Evolutionary conservation across 352 stramenopile species (phyloP).

Genomic region (Globisporangium cystogenes): DNA sequence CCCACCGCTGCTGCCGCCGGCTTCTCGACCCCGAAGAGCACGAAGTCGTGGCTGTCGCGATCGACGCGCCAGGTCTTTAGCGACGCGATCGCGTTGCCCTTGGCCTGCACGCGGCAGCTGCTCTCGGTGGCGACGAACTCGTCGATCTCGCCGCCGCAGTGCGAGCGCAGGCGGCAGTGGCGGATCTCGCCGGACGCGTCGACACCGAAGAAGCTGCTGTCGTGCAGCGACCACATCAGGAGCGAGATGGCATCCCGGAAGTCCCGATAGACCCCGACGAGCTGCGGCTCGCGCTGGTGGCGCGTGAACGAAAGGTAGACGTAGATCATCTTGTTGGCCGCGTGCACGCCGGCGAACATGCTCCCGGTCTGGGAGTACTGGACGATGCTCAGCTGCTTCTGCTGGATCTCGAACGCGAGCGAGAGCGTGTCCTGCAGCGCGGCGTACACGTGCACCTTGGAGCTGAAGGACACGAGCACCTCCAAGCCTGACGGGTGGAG

Average conservation of each 20-base stretch:
- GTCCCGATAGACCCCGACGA: constrained; percentile 38
- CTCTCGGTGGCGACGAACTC: constrained; percentile 30
- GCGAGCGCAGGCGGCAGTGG: constrained; percentile 29
- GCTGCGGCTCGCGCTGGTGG: constrained; percentile 38
- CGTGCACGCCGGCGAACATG: constrained; percentile 37
- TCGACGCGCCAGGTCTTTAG: constrained; percentile 25
- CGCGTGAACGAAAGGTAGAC: constrained; percentile 43
- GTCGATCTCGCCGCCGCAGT: constrained; percentile 34
- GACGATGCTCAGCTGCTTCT: constrained; percentile 57
- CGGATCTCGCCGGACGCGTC: constrained; percentile 28
- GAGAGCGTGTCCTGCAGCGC: constrained; percentile 56
- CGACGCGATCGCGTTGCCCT: constrained; percentile 19
- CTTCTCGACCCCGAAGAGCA: constrained; percentile 47
- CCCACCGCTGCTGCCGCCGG: neutral
- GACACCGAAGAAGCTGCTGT: constrained; percentile 42
- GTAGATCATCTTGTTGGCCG: constrained; percentile 32
- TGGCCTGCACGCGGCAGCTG: constrained; percentile 15
- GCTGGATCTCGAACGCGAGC: constrained; percentile 52
- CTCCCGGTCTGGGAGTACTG: constrained; percentile 58
- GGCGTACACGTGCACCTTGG: constrained; percentile 56
- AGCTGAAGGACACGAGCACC: constrained; percentile 39
- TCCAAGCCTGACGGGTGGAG: constrained; percentile 54
- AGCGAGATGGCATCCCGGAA: constrained; percentile 31
- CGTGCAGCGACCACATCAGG: constrained; percentile 41
- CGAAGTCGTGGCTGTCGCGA: constrained; percentile 45